Conservation (phyloP, 352 stramenopile species). For the Phytophthora fragariae region DNA sequence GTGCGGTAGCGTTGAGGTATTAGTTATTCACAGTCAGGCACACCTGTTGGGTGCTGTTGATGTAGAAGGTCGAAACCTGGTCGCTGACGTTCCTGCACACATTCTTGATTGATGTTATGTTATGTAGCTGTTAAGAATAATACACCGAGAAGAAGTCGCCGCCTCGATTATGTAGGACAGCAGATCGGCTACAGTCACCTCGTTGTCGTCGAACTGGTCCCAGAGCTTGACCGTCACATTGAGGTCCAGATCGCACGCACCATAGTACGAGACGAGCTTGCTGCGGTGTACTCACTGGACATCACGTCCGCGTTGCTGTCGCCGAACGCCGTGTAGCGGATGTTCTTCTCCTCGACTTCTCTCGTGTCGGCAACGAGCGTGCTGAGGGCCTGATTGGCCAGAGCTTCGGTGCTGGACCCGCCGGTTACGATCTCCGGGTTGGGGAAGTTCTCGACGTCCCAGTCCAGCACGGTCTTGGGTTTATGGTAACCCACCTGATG, state of each 20-base stretch:
- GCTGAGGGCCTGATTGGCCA: slow-evolving; percentile 59
- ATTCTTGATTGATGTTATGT: slow-evolving; percentile 61
- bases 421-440: slow-evolving; percentile 61
- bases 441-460: slow-evolving; percentile 69
- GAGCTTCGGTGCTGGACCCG: slow-evolving; percentile 62
- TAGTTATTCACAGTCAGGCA: slow-evolving; percentile 57
- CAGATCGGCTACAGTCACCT: slow-evolving; percentile 54
- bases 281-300: slow-evolving; percentile 52
- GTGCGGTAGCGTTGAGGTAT: slow-evolving; percentile 56
- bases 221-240: slow-evolving; percentile 48
- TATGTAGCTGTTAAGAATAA: slow-evolving; percentile 21
- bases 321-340: slow-evolving; percentile 58
- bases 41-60: slow-evolving; percentile 57
- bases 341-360: slow-evolving; percentile 62
- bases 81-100: slow-evolving; percentile 57
- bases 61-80: slow-evolving; percentile 60
- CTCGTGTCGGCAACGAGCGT: slow-evolving; percentile 58
- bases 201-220: slow-evolving; percentile 54
- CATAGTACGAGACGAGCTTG: slow-evolving; percentile 68
- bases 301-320: slow-evolving; percentile 76
- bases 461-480: slow-evolving; percentile 66
- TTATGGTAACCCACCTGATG: slow-evolving; percentile 73
- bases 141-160: slow-evolving; percentile 61
- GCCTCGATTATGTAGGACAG: slow-evolving; percentile 61
- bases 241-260: slow-evolving; percentile 59